Evolutionary conservation across 2,329 filamentous ascomycete species (phyloP).

Genomic region (Diaporthe australafricana): DNA sequence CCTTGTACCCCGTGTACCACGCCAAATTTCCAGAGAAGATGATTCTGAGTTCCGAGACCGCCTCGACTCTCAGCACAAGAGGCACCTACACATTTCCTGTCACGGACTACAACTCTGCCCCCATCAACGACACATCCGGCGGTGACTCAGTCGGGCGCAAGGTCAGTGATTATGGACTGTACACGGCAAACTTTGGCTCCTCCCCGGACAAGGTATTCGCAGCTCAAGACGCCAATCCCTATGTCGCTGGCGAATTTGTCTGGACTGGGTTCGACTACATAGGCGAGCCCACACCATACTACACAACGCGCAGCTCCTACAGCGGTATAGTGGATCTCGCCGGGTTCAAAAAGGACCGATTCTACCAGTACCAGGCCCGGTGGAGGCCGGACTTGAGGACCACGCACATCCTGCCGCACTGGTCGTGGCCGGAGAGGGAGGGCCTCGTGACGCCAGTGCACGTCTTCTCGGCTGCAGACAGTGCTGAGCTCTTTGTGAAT

Average conservation of each 20-base stretch:
- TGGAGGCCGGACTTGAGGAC: constrained; percentile 61
- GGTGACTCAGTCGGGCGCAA: constrained; percentile 53
- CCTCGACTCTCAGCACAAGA: constrained; percentile 60
- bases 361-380: constrained; percentile 65
- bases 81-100: constrained; percentile 67
- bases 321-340: constrained; percentile 69
- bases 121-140: constrained; percentile 52
- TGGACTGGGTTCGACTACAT: constrained; percentile 65
- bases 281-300: constrained; percentile 61
- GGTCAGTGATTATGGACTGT: constrained; percentile 65
- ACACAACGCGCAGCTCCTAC: constrained; percentile 63
- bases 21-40: constrained; percentile 58
- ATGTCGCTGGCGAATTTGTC: constrained; percentile 65
- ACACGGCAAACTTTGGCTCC: constrained; percentile 58
- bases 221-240: constrained; percentile 59
- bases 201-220: constrained; percentile 66
- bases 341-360: constrained; percentile 68
- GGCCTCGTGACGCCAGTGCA: constrained; percentile 64
- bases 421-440: constrained; percentile 63
- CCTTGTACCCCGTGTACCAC: constrained; percentile 57
- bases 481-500: constrained; percentile 67
- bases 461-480: constrained; percentile 63
- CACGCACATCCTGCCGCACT: constrained; percentile 67
- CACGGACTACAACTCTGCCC: constrained; percentile 49
- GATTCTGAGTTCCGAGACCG: constrained; percentile 55